Evolutionary conservation across 805 yeast species (phyloP).

Genomic region (Wickerhamomyces alni): DNA sequence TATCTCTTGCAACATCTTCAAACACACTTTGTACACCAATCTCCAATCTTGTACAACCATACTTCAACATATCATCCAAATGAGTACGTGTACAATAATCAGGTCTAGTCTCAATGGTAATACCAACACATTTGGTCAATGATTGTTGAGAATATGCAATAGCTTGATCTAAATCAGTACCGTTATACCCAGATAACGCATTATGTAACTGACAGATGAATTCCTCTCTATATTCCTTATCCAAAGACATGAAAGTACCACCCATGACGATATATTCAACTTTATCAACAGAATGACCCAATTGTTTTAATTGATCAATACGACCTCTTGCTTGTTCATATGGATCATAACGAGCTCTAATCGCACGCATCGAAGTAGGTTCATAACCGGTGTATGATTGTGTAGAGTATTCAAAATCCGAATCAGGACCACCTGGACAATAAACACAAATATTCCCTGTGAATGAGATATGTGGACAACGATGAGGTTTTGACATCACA

Average conservation of each 20-base stretch:
- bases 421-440: slow-evolving; percentile 99
- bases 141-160: slow-evolving; percentile 88
- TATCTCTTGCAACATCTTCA: slow-evolving; percentile 97
- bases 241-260: slow-evolving; percentile 96
- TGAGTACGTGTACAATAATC: slow-evolving; percentile 97
- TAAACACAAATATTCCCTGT: slow-evolving; percentile 98
- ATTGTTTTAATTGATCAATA: slow-evolving; percentile 88
- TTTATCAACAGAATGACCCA: slow-evolving; percentile 95
- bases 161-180: slow-evolving; percentile 84
- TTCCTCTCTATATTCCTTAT: slow-evolving; percentile 81
- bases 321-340: slow-evolving; percentile 98
- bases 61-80: slow-evolving; percentile 88
- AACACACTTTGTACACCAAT: slow-evolving; percentile 96
- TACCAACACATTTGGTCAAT: slow-evolving; percentile 95
- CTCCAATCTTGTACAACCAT: slow-evolving; percentile 95
- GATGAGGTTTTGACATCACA: slow-evolving; percentile 98
- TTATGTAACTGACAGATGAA: slow-evolving; percentile 89
- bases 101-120: slow-evolving; percentile 96
- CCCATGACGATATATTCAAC: slow-evolving; percentile 99
- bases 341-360: slow-evolving; percentile 96
- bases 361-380: slow-evolving; percentile 99
- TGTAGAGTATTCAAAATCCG: slow-evolving; percentile 95
- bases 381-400: slow-evolving; percentile 98
- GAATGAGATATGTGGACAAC: slow-evolving; percentile 98
- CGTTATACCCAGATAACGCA: slow-evolving; percentile 89